phyloP scores from a whole-genome alignment of 129 eudicot genomes.

The Cynara cardunculus region DNA sequence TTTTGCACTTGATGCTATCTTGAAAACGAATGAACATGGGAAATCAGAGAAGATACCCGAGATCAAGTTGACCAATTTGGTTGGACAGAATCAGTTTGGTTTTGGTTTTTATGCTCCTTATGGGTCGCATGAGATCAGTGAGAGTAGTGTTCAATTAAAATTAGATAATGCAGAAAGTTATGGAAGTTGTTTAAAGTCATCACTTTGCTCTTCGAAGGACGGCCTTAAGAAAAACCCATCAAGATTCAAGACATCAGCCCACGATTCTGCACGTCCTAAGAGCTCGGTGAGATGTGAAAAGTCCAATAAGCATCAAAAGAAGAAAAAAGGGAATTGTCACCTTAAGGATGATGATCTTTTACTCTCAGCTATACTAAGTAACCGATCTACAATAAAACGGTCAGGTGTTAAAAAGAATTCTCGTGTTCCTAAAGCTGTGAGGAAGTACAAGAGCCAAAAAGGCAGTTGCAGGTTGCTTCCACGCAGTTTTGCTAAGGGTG shows the following conservation, averaged over 20 bases:
- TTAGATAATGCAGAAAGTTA: neutral
- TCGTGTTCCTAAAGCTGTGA: conserved; percentile 34
- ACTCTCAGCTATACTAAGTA: conserved; percentile 63
- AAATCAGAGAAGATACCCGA: too few relatives aligned
- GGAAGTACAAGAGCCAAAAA: conserved; percentile 65
- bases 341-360: conserved; percentile 68
- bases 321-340: conserved; percentile 38
- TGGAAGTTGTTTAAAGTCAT: conserved; percentile 5
- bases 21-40: too few relatives aligned
- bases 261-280: conserved; percentile 9
- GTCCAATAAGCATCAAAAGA: conserved; percentile 23
- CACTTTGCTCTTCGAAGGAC: neutral
- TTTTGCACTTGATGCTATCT: neutral
- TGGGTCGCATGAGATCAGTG: too few relatives aligned
- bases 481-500: conserved; percentile 48
- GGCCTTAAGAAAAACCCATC: neutral
- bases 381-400: conserved; percentile 25
- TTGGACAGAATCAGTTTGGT: too few relatives aligned
- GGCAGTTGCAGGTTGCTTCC: conserved; percentile 83
- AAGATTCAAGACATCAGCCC: neutral
- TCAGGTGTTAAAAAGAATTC: conserved; percentile 12
- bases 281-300: conserved; percentile 2
- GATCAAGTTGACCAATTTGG: too few relatives aligned
- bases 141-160: too few relatives aligned
- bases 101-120: too few relatives aligned